Evolutionary conservation across 768 basidiomycete genomes (phyloP).

Genomic region (Tulasnella sp.): DNA sequence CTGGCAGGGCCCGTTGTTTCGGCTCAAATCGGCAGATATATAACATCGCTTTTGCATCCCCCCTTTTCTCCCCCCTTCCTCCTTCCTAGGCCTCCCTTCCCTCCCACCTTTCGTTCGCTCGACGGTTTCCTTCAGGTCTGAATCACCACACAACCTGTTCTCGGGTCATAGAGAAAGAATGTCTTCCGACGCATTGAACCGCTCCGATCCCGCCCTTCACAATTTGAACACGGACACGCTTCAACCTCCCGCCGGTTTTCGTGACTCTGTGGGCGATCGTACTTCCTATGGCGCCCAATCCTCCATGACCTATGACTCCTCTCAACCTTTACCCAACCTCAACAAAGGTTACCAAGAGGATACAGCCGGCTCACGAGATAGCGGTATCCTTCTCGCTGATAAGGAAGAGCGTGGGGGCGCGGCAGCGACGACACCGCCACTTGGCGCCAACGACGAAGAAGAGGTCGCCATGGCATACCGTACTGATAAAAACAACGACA

Average conservation of each 20-base stretch:
- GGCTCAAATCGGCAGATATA: too few relatives aligned
- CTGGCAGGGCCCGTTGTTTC: too few relatives aligned
- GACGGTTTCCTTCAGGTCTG: background rate
- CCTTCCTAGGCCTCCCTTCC: too few relatives aligned
- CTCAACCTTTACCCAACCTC: background rate
- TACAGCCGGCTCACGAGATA: background rate
- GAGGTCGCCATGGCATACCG: too few relatives aligned
- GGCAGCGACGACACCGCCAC: background rate
- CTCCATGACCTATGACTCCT: slow-evolving; percentile 1
- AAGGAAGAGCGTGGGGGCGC: slow-evolving; percentile 8
- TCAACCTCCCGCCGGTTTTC: slow-evolving; percentile 9
- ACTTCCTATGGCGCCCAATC: slow-evolving; percentile 1
- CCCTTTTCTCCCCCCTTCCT: too few relatives aligned
- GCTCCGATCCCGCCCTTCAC: background rate
- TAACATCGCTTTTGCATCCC: too few relatives aligned
- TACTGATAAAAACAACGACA: background rate
- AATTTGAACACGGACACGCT: background rate
- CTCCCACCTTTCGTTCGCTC: background rate
- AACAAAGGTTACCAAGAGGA: slow-evolving; percentile 3
- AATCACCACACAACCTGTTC: background rate
- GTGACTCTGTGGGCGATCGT: background rate
- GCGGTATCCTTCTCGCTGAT: background rate
- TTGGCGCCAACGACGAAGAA: background rate
- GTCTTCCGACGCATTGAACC: background rate
- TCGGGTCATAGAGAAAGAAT: background rate